Evolutionary conservation across 2,329 filamentous ascomycete genomes (phyloP).

Genomic region (Hypoxylon sp.): DNA sequence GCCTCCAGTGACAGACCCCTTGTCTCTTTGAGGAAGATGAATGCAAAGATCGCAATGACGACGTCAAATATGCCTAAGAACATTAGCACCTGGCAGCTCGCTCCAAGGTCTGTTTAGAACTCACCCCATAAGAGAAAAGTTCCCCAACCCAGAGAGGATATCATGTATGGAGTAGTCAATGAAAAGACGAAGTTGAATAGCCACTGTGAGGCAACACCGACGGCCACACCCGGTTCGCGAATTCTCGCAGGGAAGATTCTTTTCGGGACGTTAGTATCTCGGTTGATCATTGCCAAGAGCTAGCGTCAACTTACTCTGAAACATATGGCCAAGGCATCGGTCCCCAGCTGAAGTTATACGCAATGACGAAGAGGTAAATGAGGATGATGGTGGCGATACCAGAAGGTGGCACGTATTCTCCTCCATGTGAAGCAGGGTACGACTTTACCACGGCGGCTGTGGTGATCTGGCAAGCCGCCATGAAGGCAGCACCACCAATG

Average conservation of each 20-base stretch:
- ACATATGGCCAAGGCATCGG: constrained; percentile 65
- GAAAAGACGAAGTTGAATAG: constrained; percentile 64
- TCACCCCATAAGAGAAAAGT: constrained; percentile 61
- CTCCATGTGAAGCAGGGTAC: constrained; percentile 49
- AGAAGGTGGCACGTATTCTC: constrained; percentile 52
- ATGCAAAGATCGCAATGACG: constrained; percentile 58
- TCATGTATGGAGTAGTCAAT: constrained; percentile 63
- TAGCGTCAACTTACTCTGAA: constrained; percentile 52
- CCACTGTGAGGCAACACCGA: constrained; percentile 62
- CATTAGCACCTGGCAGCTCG: not conserved
- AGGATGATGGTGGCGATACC: constrained; percentile 65
- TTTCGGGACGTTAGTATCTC: constrained; percentile 19
- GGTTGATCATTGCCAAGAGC: not conserved
- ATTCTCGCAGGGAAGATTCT: constrained; percentile 63
- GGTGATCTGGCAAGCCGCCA: constrained; percentile 60
- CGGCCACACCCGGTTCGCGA: constrained; percentile 60
- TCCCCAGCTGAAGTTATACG: constrained; percentile 64
- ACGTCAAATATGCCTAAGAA: constrained; percentile 54
- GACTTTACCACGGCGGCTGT: constrained; percentile 60
- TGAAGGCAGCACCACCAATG: constrained; percentile 58
- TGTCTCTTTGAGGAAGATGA: constrained; percentile 73
- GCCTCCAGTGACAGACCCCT: constrained; percentile 76
- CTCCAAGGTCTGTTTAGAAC: not conserved
- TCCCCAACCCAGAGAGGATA: constrained; percentile 60
- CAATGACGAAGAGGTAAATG: constrained; percentile 67